Evolutionary conservation across 2,329 filamentous ascomycete species (phyloP).

Genomic region (Aspergillus quadrilineatus): DNA sequence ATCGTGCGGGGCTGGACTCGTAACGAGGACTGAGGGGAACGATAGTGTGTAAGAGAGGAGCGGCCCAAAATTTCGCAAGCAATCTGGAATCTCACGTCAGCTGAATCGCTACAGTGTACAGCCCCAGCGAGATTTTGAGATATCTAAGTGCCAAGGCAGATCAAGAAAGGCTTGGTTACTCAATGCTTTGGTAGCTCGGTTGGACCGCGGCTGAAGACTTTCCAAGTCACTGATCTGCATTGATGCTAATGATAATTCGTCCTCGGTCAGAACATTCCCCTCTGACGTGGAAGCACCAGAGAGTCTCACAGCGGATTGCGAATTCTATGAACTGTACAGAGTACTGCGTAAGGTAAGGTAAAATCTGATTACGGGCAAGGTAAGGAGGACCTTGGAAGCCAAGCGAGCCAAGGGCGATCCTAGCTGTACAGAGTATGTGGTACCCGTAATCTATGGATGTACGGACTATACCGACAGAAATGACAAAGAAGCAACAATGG

Average conservation of each 20-base stretch:
- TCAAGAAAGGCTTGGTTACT: constrained; percentile 8
- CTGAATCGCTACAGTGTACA: background rate
- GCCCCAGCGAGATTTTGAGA: background rate
- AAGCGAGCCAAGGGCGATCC: constrained; percentile 4
- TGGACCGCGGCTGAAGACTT: background rate
- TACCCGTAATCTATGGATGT: too few relatives aligned
- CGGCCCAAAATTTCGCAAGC: background rate
- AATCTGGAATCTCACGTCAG: background rate
- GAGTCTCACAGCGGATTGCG: background rate
- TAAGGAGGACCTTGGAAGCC: constrained; percentile 2
- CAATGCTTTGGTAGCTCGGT: background rate
- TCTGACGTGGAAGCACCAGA: constrained; percentile 1
- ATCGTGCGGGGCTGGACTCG: background rate
- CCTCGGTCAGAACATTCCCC: background rate
- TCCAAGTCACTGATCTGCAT: background rate
- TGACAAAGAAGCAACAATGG: background rate
- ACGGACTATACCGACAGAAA: background rate
- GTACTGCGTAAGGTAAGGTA: background rate
- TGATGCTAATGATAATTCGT: background rate
- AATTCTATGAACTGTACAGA: background rate
- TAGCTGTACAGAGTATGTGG: background rate
- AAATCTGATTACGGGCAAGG: background rate
- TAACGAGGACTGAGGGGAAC: background rate
- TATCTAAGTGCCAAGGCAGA: constrained; percentile 11
- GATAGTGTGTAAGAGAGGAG: background rate